These are phyloP conservation scores for Uncinocarpus reesii DNA, from an alignment of 2,329 filamentous ascomycete genomes.

Conservation along the genomic window DNA sequence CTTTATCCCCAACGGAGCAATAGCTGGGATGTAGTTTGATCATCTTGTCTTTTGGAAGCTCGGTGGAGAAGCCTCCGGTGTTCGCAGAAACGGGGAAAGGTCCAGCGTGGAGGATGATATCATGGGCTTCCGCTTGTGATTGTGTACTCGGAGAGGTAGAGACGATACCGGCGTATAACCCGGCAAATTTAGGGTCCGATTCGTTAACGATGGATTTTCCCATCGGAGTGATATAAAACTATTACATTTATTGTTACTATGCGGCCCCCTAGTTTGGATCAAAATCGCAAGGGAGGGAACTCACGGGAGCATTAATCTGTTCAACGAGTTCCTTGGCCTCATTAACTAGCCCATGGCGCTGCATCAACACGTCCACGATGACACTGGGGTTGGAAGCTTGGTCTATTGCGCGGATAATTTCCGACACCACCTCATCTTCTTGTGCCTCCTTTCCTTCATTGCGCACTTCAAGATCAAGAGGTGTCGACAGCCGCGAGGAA, in stretches of 20 bases:
- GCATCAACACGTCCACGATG: constrained; percentile 15
- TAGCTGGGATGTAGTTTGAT: constrained; percentile 15
- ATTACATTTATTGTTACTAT: constrained; percentile 2
- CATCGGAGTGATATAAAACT: constrained; percentile 15
- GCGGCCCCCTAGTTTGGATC: background rate
- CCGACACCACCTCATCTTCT: constrained; percentile 16
- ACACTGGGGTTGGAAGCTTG: constrained; percentile 14
- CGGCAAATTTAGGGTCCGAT: constrained; percentile 13
- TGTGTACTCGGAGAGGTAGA: constrained; percentile 9
- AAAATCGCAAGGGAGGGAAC: background rate
- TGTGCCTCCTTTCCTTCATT: constrained; percentile 14
- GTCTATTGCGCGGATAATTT: constrained; percentile 10
- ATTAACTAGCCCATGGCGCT: constrained; percentile 10
- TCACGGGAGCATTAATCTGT: constrained; percentile 14
- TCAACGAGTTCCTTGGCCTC: constrained; percentile 14
- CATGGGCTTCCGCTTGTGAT: constrained; percentile 11
- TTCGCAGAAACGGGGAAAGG: constrained; percentile 13
- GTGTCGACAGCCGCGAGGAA: constrained; percentile 11
- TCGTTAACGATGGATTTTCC: constrained; percentile 17
- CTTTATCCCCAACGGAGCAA: constrained; percentile 14
- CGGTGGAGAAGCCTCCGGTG: constrained; percentile 16
- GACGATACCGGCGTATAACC: constrained; percentile 14
- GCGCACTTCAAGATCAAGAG: constrained; percentile 13
- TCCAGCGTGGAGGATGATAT: constrained; percentile 15
- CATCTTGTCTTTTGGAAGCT: constrained; percentile 12